Conservation (phyloP, 2,329 filamentous ascomycete species). For the Sarocladium oryzae region DNA sequence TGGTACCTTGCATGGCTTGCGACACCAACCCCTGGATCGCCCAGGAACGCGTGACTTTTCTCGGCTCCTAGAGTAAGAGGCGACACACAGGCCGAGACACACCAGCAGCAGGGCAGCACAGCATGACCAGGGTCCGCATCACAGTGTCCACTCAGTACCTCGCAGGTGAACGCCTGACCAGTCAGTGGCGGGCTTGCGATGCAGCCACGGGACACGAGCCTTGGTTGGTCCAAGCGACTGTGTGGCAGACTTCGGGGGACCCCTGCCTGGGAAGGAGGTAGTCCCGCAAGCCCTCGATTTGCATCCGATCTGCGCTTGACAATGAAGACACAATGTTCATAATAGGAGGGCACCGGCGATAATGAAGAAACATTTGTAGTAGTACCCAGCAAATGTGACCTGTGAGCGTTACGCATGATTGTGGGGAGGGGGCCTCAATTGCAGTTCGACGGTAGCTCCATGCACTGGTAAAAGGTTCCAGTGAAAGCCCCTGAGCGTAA, state of each 20-base stretch:
- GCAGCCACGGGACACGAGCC: conserved; percentile 6
- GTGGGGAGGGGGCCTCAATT: neutral
- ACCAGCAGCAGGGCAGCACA: conserved; percentile 5
- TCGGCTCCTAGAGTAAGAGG: conserved; percentile 3
- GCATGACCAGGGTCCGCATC: conserved; percentile 3
- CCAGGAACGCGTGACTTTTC: conserved; percentile 7
- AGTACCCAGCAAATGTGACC: no score
- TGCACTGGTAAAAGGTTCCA: neutral
- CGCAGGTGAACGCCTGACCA: neutral
- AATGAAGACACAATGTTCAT: neutral
- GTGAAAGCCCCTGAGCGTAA: neutral
- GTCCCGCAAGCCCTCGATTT: conserved; percentile 1
- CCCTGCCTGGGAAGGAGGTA: neutral
- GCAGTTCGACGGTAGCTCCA: neutral
- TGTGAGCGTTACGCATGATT: no score
- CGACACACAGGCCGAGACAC: conserved; percentile 8
- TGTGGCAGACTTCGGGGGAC: conserved; percentile 6
- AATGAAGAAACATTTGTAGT: no score
- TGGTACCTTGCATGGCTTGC: conserved; percentile 8
- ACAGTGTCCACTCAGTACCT: conserved; percentile 1
- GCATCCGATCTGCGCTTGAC: neutral
- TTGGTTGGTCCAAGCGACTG: neutral
- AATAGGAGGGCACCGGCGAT: neutral
- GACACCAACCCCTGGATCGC: conserved; percentile 1
- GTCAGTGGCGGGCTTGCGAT: neutral